Conservation (phyloP, 2,329 filamentous ascomycete species). For the Sarocladiaceae sp. region DNA sequence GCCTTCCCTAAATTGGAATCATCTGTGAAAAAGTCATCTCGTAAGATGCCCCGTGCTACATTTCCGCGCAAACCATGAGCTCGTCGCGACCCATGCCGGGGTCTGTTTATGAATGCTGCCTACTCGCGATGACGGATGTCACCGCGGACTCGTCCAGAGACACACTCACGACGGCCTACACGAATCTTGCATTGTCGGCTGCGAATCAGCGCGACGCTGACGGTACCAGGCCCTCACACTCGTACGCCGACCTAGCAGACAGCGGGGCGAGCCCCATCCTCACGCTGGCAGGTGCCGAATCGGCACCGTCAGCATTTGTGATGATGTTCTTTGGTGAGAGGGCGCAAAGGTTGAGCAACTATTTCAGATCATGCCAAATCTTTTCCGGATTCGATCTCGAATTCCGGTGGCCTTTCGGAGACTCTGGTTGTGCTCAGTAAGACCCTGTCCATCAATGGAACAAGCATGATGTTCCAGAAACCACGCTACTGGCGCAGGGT, state of each 20-base stretch:
- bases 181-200: slow-evolving; percentile 8
- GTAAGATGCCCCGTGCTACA: neutral
- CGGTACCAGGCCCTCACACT: slow-evolving; percentile 6
- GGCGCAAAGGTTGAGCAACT: too few species aligned
- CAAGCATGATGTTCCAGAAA: neutral
- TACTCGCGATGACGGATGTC: neutral
- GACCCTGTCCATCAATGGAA: neutral
- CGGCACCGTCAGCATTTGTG: neutral
- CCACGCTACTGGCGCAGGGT: neutral
- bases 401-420: neutral
- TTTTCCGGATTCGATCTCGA: neutral
- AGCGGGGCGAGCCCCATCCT: slow-evolving; percentile 7
- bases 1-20: neutral
- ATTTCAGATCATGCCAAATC: neutral
- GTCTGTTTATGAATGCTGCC: neutral
- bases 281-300: neutral
- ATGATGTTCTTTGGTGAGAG: neutral
- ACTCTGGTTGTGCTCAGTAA: neutral
- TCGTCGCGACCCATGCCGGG: slow-evolving; percentile 4
- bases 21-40: neutral
- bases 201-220: slow-evolving; percentile 6
- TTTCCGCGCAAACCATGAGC: neutral
- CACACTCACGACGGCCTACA: neutral
- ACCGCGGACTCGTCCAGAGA: slow-evolving; percentile 1
- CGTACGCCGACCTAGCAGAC: neutral